Conservation (phyloP, 768 basidiomycete genomes). For the Pleurotus cornucopiae region DNA sequence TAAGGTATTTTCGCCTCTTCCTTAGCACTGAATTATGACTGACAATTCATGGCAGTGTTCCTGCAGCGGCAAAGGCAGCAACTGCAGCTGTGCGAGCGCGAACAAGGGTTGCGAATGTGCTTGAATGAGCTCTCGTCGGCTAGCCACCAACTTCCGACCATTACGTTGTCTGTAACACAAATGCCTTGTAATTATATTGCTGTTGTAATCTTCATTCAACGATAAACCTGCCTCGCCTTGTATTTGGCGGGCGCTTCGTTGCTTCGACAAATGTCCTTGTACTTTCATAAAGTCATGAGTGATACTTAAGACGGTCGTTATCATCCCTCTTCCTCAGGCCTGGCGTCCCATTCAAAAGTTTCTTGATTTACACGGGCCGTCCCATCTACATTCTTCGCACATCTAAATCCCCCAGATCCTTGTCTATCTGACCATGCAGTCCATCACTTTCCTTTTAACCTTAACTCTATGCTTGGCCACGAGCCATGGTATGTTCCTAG, state of each 20-base stretch:
- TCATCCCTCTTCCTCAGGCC: neutral
- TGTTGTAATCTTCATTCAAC: neutral
- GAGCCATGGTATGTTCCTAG: no score
- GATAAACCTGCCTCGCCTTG: neutral
- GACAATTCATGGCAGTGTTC: slow-evolving; percentile 21
- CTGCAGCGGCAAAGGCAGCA: slow-evolving; percentile 22
- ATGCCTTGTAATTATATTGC: neutral
- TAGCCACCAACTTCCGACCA: neutral
- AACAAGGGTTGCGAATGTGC: slow-evolving; percentile 30
- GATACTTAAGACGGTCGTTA: neutral
- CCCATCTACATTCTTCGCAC: neutral
- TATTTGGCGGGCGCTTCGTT: neutral
- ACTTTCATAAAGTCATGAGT: neutral
- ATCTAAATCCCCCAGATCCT: neutral
- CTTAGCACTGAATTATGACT: neutral
- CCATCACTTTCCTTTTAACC: neutral
- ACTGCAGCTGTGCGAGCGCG: slow-evolving; percentile 26
- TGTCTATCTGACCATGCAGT: neutral
- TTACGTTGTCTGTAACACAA: neutral
- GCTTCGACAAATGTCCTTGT: neutral
- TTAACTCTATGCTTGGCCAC: neutral
- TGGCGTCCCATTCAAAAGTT: neutral
- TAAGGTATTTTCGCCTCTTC: slow-evolving; percentile 18
- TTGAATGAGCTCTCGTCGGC: neutral
- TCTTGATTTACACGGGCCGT: neutral